Evolutionary conservation across 2,329 filamentous ascomycete species (phyloP).

Genomic region (Sarocladiaceae sp.): DNA sequence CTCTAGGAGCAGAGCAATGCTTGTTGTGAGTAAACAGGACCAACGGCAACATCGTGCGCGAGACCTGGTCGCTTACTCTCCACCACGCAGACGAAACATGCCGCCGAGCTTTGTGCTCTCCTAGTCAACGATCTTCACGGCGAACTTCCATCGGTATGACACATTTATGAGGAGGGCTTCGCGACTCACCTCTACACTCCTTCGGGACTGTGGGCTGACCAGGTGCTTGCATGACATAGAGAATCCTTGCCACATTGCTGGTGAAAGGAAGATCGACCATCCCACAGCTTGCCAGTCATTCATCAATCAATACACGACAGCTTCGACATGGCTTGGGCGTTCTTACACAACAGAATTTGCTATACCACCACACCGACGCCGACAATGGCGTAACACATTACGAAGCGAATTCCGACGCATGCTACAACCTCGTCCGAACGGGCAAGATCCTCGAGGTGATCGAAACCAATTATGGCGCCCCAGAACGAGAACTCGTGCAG

Average conservation of each 20-base stretch:
- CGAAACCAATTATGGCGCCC: conserved; percentile 67
- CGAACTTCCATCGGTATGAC: conserved; percentile 78
- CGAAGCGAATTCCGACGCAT: conserved; percentile 74
- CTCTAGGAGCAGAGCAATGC: conserved; percentile 66
- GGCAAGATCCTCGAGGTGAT: conserved; percentile 78
- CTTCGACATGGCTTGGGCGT: conserved; percentile 78
- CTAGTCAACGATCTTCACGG: conserved; percentile 87
- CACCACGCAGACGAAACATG: conserved; percentile 57
- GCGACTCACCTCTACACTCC: background rate
- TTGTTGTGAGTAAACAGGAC: conserved; percentile 40
- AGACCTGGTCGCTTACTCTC: background rate
- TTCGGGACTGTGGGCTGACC: background rate
- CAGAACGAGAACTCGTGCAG: conserved; percentile 70
- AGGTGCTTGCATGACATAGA: conserved; percentile 43
- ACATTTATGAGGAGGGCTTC: background rate
- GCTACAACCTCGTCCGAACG: conserved; percentile 76
- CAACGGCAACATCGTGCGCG: background rate
- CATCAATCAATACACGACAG: conserved; percentile 68
- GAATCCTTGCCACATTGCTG: conserved; percentile 77
- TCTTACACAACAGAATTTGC: conserved; percentile 82
- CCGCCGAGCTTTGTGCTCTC: conserved; percentile 84
- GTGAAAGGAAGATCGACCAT: conserved; percentile 74
- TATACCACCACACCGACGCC: conserved; percentile 66
- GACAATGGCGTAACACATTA: conserved; percentile 68
- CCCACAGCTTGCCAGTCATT: conserved; percentile 64